phyloP scores from a whole-genome alignment of 306 rosid genomes.

The Prunus mongolica region DNA sequence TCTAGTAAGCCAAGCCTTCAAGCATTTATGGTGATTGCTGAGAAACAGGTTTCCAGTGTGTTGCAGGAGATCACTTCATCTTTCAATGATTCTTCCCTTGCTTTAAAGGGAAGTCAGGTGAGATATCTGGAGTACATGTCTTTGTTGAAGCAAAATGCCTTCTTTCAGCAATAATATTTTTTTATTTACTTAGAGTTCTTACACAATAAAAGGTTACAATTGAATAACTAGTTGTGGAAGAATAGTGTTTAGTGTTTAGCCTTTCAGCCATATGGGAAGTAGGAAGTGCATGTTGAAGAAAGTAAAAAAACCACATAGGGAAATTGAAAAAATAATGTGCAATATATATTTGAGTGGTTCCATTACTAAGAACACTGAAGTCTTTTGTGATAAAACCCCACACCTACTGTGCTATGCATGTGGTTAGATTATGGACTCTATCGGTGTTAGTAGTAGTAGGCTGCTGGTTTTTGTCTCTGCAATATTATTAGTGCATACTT shows the following conservation, averaged over 20 bases:
- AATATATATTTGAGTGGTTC: no score
- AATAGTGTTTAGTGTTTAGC: neutral
- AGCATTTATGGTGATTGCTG: conserved; percentile 79
- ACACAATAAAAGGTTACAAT: neutral
- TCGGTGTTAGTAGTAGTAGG: no score
- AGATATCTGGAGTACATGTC: conserved; percentile 2
- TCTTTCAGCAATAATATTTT: no score
- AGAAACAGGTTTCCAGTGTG: conserved; percentile 57
- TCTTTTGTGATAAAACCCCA: no score
- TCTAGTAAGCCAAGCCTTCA: conserved; percentile 64
- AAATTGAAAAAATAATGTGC: no score
- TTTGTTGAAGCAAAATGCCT: no score
- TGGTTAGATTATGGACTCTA: no score
- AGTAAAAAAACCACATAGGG: no score
- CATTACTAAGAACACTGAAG: no score
- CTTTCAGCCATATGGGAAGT: neutral
- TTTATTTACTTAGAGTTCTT: neutral
- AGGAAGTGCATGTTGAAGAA: neutral
- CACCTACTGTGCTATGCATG: no score
- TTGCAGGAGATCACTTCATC: conserved; percentile 57
- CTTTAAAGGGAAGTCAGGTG: conserved; percentile 73
- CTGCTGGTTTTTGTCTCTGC: no score
- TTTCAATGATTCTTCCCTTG: conserved; percentile 43
- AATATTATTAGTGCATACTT: neutral
- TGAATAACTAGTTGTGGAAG: neutral